Base-by-base conservation (phyloP, 2,329 filamentous ascomycete genomes). In the Fusarium sp. region DNA sequence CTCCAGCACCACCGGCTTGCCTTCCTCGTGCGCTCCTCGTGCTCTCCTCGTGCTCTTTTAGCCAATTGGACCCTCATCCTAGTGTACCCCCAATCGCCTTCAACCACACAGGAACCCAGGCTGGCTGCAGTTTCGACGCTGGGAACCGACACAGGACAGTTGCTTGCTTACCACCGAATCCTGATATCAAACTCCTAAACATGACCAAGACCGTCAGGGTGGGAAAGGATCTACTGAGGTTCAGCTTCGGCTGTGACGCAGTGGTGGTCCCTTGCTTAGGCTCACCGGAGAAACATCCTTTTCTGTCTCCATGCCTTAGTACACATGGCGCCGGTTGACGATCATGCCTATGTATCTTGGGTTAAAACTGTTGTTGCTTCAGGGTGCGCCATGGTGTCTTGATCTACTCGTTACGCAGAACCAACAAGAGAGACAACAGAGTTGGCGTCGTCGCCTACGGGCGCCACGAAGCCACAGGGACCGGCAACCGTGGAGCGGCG, bases 241-340 rank as follows among this genome's bases (percentile, higher is more conserved):
- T 63, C 67, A 64, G 58, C 64, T 63, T 45, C 41, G 37, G 39
- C 24, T 60, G 20, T 41, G 35, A 58, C 41, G 45, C 31, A 37
- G 31, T 18, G 27, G 31, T 63, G 60, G 31, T 63, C 60, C 31
- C 43, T 50, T 45, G 29, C 11, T 52, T 68, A 50, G 50, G 35
- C 61, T 62, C 20, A 31, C 63, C 60, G 71, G 71, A 62, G 56
- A 71, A 63, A 45, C 37, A 68, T 72, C 71, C 64, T n/a, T 65
- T 74, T 74, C 68, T 50, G 67, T 63, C 60, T 52, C 24, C 29
- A 50, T 57, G 29, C 35, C 48, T 67, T 68, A 41, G 67, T 37
- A 50, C 27, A 37, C 48, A 52, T 52, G 29, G 22, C 33, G 41
- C 56, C 50, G 27, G 48, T 64, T 43, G 43, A 24, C 59, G 50